Evolutionary conservation across 805 yeast species (phyloP).

Genomic region (Starmerella etchellsii): DNA sequence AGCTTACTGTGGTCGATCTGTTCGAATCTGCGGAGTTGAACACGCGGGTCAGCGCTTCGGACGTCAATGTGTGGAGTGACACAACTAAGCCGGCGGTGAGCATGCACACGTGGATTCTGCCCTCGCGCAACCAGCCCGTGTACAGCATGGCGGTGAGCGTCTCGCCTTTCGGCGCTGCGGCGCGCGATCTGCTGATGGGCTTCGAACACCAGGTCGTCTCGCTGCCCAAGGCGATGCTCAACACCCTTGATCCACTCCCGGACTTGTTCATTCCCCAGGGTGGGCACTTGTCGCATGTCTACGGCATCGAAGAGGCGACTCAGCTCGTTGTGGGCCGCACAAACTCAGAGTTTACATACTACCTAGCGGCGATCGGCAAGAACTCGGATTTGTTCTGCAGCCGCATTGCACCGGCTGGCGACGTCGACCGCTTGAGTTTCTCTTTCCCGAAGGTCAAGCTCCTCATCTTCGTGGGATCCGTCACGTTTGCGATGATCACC

Average conservation of each 20-base stretch:
- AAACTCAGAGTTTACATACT: conserved; percentile 64
- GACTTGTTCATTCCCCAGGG: conserved; percentile 43
- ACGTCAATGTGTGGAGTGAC: conserved; percentile 28
- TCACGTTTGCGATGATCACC: conserved; percentile 24
- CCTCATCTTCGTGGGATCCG: conserved; percentile 42
- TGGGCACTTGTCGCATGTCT: conserved; percentile 43
- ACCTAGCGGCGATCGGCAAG: conserved; percentile 50
- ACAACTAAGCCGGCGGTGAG: conserved; percentile 37
- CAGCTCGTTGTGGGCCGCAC: conserved; percentile 43
- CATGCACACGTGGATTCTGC: conserved; percentile 47
- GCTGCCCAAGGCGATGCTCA: conserved; percentile 57
- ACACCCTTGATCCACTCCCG: conserved; percentile 55
- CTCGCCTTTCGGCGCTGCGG: conserved; percentile 55
- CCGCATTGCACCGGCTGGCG: conserved; percentile 61
- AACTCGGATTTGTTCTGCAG: conserved; percentile 52
- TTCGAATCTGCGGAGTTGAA: conserved; percentile 55
- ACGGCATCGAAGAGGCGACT: conserved; percentile 30
- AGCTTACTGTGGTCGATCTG: conserved; percentile 61
- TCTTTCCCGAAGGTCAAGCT: conserved; percentile 58
- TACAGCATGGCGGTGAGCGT: conserved; percentile 38
- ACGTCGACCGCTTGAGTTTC: conserved; percentile 61
- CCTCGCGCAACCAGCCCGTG: conserved; percentile 36
- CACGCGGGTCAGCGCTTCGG: conserved; percentile 26
- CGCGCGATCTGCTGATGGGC: conserved; percentile 49
- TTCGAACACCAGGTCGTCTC: conserved; percentile 48